A percentile compares a stretch with the other conserved stretches of the same genome.
Evolutionary conservation across 345 rosid genomes (phyloP).

Genomic region (Passiflora organensis): DNA sequence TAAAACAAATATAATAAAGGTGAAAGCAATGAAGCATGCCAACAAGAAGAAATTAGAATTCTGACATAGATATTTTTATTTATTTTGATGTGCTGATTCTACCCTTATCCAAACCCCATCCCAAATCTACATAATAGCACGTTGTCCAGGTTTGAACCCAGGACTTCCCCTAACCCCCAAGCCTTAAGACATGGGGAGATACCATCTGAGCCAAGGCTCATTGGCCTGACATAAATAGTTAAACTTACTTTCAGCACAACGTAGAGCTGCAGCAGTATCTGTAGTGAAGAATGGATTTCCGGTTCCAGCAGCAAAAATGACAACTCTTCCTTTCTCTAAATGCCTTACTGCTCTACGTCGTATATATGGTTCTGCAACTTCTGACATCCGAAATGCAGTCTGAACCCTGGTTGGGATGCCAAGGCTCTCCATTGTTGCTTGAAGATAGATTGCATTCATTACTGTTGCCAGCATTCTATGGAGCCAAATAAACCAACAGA

Average conservation of each 20-base stretch:
- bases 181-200: too few species aligned
- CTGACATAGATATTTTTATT: too few species aligned
- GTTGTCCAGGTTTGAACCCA: too few species aligned
- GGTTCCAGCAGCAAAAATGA: conserved; percentile 96
- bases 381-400: conserved; percentile 94
- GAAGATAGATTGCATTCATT: conserved; percentile 93
- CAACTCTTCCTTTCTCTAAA: conserved; percentile 93
- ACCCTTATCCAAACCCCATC: too few species aligned
- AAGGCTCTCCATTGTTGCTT: conserved; percentile 95
- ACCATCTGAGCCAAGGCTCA: too few species aligned
- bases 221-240: conserved; percentile 2
- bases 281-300: conserved; percentile 98
- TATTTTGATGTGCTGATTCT: too few species aligned
- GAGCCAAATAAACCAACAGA: conserved; percentile 6
- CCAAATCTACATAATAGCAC: too few species aligned
- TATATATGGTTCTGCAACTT: conserved; percentile 95
- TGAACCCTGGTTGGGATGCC: conserved; percentile 94
- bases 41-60: too few species aligned
- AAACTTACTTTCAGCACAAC: conserved; percentile 92
- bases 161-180: too few species aligned
- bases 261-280: conserved; percentile 90
- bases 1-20: too few species aligned
- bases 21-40: too few species aligned
- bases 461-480: conserved; percentile 92
- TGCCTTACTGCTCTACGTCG: conserved; percentile 84